Conservation (phyloP, 106 monocot species). For the Dioscorea zingiberensis region DNA sequence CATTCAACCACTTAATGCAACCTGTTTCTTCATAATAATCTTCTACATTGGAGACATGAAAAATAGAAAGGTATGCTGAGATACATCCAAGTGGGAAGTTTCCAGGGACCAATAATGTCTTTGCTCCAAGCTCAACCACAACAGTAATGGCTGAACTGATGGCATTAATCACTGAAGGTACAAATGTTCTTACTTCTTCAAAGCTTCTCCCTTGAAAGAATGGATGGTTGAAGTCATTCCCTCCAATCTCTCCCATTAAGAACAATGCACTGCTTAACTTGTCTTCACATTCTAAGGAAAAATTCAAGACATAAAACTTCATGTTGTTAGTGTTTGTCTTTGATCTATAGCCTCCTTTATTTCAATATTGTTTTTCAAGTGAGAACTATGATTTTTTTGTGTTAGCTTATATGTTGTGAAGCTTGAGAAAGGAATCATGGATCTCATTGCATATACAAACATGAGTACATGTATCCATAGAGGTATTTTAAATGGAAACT, state of each 20-base stretch:
- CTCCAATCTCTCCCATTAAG: constrained; percentile 40
- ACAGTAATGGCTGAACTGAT: constrained; percentile 28
- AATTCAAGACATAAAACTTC: not conserved
- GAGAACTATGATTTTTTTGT: no score
- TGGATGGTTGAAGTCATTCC: constrained; percentile 40
- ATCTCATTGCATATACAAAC: no score
- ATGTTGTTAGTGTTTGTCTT: no score
- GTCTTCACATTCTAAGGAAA: constrained; percentile 13
- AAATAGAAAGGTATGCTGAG: constrained; percentile 9
- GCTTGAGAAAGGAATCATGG: no score
- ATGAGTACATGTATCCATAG: no score
- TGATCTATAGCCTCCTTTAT: no score
- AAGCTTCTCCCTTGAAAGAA: constrained; percentile 14
- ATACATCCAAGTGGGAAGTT: constrained; percentile 30
- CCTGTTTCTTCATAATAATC: constrained; percentile 27
- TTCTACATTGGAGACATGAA: not conserved
- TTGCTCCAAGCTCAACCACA: constrained; percentile 35
- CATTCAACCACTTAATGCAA: constrained; percentile 23
- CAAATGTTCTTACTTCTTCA: constrained; percentile 13
- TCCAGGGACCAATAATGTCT: constrained; percentile 30
- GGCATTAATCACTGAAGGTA: constrained; percentile 16
- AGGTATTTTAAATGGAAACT: no score
- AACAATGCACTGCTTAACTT: constrained; percentile 28
- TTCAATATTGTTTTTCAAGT: no score
- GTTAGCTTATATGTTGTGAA: no score